Base-by-base conservation (phyloP, 257 asterid species). In the Gentiana dahurica region DNA sequence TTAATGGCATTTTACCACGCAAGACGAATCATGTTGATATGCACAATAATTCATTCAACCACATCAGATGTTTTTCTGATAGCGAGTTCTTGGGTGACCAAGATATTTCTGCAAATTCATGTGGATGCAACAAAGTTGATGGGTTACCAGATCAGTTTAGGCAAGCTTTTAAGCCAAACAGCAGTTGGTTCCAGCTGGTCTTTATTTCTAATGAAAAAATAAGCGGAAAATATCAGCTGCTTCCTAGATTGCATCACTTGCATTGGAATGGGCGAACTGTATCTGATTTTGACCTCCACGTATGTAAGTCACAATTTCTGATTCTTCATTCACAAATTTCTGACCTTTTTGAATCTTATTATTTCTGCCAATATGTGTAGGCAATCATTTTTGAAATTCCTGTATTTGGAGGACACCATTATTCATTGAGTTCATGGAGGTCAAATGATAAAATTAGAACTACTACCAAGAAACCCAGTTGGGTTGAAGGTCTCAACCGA, bases 221-320 rank as follows among this genome's bases (percentile, higher is more conserved):
- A 36, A 67, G 63, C 53, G 53, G 74, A 59, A 74, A 78, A 55
- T 64, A 51, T 57, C 64, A 39, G 54, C 57, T 61, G 69, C 64
- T 77, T 62, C 97, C 99, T 13, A 67, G 61, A 68, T 63, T 83
- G 69, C 87, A 83, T 75, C 97, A 83, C 69, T 59, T 88, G 65
- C 97, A 92, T 55, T 81, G 81, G 92, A 71, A 71, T 35, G 65
- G 85, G 33, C 75, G 75, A 55, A 68, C 39, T 38, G 52, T 79
- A 13, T 61, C 66, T 48, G 71, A 66, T 49, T 63, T 85, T 64
- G 91, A 92, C 83, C 88, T 85, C 72, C 99, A 92, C 88, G 99
- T 92, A 92, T 88, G 97, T 85, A 92, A 88, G 99, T 85, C 94
- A 53, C 69, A 62, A 53, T 71, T 37, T 50, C 63, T 65, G 57